phyloP scores from a whole-genome alignment of 108 stramenopile species.

The Nannochloropsis granulata region DNA sequence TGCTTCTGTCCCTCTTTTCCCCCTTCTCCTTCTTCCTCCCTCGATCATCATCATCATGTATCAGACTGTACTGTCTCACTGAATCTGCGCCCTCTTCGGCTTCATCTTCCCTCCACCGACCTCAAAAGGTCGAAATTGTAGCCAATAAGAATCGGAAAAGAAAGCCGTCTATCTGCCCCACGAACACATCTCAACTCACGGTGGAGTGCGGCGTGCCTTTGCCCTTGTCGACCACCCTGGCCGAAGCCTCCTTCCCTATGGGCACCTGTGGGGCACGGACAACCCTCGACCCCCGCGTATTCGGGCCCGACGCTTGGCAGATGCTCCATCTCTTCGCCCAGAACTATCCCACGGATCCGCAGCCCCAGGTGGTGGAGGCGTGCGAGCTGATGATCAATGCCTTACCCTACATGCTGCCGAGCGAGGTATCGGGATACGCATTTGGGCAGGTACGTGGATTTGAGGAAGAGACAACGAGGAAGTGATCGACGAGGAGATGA shows the following conservation, averaged over 20 bases:
- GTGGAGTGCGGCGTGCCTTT: neutral
- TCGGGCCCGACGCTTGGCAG: neutral
- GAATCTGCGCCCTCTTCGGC: neutral
- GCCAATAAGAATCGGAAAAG: neutral
- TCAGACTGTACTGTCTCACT: neutral
- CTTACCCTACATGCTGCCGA: neutral
- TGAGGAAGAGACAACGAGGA: neutral
- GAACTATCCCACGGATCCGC: neutral
- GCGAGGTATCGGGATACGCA: neutral
- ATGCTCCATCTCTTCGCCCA: neutral
- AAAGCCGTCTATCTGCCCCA: neutral
- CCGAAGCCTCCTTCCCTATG: neutral
- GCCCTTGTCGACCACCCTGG: neutral
- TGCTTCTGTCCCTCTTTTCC: neutral
- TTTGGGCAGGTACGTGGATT: neutral
- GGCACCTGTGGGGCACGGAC: neutral
- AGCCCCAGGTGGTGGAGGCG: neutral
- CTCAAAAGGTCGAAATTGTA: neutral
- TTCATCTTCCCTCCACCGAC: neutral
- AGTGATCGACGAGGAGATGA: neutral
- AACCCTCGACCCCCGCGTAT: neutral
- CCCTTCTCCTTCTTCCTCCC: neutral
- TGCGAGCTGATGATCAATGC: neutral
- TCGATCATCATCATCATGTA: too few species aligned
- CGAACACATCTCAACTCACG: neutral